Evolutionary conservation across 768 basidiomycete genomes (phyloP), one percentile per base, ranked within the genome.

Genomic region (Sporobolomyces roseus): DNA sequence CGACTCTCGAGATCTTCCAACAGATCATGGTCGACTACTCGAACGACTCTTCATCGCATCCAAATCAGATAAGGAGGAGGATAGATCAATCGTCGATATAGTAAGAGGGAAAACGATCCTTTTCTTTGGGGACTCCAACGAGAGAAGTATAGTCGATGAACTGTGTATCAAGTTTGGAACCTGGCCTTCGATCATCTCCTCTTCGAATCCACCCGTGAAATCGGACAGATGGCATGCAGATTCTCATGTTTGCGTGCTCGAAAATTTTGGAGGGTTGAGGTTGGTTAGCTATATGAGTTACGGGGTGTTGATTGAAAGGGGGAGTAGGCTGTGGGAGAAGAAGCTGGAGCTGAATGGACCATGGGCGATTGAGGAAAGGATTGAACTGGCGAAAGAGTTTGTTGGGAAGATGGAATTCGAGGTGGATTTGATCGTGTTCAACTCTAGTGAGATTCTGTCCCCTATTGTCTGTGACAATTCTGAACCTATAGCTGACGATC

Each of bases 361-460:
- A 19, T 46, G 58, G 58, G 27, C 45, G 10, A 27, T 60, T 32
- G 58, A 48, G 23, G 58, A 46, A 23, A 46, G 58, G 45, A 46
- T 60, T 38, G 58, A 33, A n/a, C n/a, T 60, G 19, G 58, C 58
- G 19, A 60, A 35, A 35, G 30, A 23, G 45, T 60, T 48, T 35
- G 43, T 60, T 27, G 45, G 19, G 3, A n/a, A 38, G 23, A 60
- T 60, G 58, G 45, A 9, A 5, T 60, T 4, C 10, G 29, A 32
- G 25, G 4, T 48, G 5, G 58, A 60, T n/a, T 27, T 60, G 19
- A 25, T 48, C 45, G 45, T 32, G 3, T 46, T 48, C 58, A 48
- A 60, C n/a, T 60, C 58, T 25, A 60, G 58, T 60, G 45, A 60
- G 58, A 33, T 53, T 25, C 49, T 21, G 10, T 25, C 49, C 10